Evolutionary conservation across 1,284 basidiomycete species (phyloP).

Genomic region (Veloboletus limbatus): DNA sequence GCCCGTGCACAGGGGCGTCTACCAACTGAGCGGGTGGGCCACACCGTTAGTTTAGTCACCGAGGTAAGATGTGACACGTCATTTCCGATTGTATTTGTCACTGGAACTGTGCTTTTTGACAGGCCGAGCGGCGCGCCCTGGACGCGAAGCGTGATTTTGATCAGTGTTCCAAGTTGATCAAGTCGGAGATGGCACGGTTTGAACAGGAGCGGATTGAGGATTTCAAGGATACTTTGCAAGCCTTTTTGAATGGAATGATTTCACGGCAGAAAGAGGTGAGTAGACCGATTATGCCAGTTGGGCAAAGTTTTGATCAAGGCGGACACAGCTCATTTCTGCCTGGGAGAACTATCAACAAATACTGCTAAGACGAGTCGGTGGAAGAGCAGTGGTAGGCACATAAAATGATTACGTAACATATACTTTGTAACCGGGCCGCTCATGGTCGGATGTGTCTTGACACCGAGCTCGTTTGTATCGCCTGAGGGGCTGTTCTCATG

Average conservation of each 20-base stretch:
- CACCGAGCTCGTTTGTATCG: conserved; percentile 1
- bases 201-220: conserved; percentile 92
- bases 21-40: conserved; percentile 61
- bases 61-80: conserved; percentile 49
- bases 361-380: conserved; percentile 47
- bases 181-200: conserved; percentile 89
- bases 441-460: no score
- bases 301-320: background rate
- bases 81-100: background rate
- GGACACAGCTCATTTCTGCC: conserved; percentile 55
- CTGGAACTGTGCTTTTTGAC: conserved; percentile 3
- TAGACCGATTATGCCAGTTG: conserved; percentile 2
- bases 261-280: conserved; percentile 75
- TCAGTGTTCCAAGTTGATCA: conserved; percentile 81
- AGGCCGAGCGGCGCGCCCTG: conserved; percentile 78
- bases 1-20: conserved; percentile 71
- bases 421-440: background rate
- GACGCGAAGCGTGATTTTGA: conserved; percentile 89
- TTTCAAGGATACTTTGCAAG: conserved; percentile 75
- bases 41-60: conserved; percentile 72
- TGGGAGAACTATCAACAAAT: conserved; percentile 76
- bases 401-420: conserved; percentile 15
- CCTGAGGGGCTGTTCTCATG: conserved; percentile 2
- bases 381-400: conserved; percentile 1
- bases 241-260: conserved; percentile 82